Evolutionary conservation across 139 green algal species (phyloP).

Genomic region (Picochlorum sp.): DNA sequence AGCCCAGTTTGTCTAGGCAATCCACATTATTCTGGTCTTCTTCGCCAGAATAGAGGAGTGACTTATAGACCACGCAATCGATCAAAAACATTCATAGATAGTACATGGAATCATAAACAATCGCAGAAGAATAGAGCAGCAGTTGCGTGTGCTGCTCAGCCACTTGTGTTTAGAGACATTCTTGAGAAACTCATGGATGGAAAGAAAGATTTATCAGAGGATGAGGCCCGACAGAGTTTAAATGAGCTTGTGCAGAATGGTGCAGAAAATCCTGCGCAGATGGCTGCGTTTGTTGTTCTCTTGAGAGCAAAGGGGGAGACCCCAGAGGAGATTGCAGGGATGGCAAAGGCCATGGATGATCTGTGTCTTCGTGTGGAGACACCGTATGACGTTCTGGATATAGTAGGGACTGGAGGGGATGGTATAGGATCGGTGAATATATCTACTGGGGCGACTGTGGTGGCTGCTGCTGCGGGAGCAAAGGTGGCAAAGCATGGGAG

Average conservation of each 20-base stretch:
- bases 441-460: slow-evolving; percentile 85
- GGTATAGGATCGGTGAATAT: slow-evolving; percentile 98
- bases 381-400: slow-evolving; percentile 71
- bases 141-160: background rate
- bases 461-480: slow-evolving; percentile 89
- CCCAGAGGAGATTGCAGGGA: slow-evolving; percentile 79
- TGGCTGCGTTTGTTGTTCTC: slow-evolving; percentile 89
- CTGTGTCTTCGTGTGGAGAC: slow-evolving; percentile 53
- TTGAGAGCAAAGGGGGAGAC: slow-evolving; percentile 97
- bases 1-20: too few relatives aligned
- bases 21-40: too few relatives aligned
- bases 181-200: slow-evolving; percentile 61
- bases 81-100: too few relatives aligned
- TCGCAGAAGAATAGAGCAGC: background rate
- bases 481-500: slow-evolving; percentile 96
- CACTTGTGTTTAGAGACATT: slow-evolving; percentile 29
- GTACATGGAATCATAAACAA: too few relatives aligned
- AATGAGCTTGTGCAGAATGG: slow-evolving; percentile 52
- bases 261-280: slow-evolving; percentile 65
- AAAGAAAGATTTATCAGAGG: slow-evolving; percentile 53
- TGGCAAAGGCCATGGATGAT: slow-evolving; percentile 77
- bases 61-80: too few relatives aligned
- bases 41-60: too few relatives aligned
- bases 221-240: slow-evolving; percentile 29
- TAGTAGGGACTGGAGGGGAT: slow-evolving; percentile 97